A percentile compares a stretch with the other conserved stretches of the same genome.
Evolutionary conservation across 1,284 basidiomycete genomes (phyloP).

Genomic region (Moesziomyces parantarcticus): DNA sequence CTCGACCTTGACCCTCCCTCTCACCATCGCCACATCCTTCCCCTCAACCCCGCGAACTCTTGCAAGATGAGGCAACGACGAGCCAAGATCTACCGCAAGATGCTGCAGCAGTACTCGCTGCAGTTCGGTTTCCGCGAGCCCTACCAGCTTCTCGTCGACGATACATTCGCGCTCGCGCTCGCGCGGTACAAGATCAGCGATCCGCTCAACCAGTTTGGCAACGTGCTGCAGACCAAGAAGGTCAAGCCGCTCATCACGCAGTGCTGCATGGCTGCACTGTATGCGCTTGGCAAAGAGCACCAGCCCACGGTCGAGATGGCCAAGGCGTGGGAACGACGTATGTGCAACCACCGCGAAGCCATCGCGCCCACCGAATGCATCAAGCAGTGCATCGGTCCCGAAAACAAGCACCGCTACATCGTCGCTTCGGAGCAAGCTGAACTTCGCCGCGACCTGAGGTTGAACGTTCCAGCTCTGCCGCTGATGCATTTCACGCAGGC

Average conservation of each 20-base stretch:
- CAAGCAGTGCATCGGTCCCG: conserved; percentile 68
- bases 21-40: neutral
- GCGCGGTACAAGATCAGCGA: conserved; percentile 51
- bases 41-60: neutral
- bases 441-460: conserved; percentile 45
- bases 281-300: conserved; percentile 44
- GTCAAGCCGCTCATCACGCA: conserved; percentile 66
- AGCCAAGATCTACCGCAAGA: conserved; percentile 63
- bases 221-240: conserved; percentile 52
- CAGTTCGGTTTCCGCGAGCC: conserved; percentile 65
- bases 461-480: conserved; percentile 51
- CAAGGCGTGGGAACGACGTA: conserved; percentile 89
- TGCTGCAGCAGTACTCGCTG: conserved; percentile 60
- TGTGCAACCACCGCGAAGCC: conserved; percentile 89
- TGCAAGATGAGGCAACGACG: conserved; percentile 63
- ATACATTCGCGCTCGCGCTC: conserved; percentile 56
- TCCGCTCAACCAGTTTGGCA: conserved; percentile 46
- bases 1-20: neutral
- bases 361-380: conserved; percentile 87
- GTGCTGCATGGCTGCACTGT: conserved; percentile 65
- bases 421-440: conserved; percentile 48
- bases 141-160: conserved; percentile 64
- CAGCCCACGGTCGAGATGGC: conserved; percentile 78
- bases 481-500: conserved; percentile 64
- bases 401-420: conserved; percentile 65